Conservation (phyloP, 805 yeast genomes). For the Starmerella khaoyaiensis region DNA sequence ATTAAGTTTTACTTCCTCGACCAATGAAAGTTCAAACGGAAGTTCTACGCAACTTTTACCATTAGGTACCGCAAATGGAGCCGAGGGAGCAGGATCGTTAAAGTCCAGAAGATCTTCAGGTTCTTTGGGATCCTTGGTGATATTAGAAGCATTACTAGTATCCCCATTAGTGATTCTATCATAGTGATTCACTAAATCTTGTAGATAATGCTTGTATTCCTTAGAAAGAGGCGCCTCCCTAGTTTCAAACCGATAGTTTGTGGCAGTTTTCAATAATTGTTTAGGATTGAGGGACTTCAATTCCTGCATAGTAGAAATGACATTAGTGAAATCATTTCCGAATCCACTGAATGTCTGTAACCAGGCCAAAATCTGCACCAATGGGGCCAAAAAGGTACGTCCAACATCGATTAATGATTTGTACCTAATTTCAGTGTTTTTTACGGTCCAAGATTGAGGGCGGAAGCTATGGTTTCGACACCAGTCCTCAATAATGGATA, state of each 20-base stretch:
- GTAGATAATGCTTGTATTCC: slow-evolving; percentile 35
- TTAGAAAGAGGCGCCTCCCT: slow-evolving; percentile 58
- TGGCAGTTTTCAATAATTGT: slow-evolving; percentile 58
- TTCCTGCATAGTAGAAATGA: slow-evolving; percentile 39
- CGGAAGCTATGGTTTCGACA: slow-evolving; percentile 52
- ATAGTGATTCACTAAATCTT: slow-evolving; percentile 27
- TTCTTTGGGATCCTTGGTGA: background rate
- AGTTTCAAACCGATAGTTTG: slow-evolving; percentile 72
- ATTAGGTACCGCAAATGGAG: no score
- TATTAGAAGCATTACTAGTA: background rate
- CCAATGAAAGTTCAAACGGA: slow-evolving; percentile 12
- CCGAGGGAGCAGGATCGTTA: background rate
- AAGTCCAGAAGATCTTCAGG: background rate
- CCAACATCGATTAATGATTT: slow-evolving; percentile 54
- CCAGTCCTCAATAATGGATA: slow-evolving; percentile 90
- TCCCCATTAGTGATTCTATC: slow-evolving; percentile 6
- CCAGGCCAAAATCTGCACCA: slow-evolving; percentile 77
- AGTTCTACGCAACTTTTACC: slow-evolving; percentile 7
- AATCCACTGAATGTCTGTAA: slow-evolving; percentile 71
- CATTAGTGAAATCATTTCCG: slow-evolving; percentile 35
- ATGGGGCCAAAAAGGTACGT: slow-evolving; percentile 52
- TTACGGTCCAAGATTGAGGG: slow-evolving; percentile 27
- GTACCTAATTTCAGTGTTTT: slow-evolving; percentile 31
- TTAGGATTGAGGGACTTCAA: slow-evolving; percentile 50
- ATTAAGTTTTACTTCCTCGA: slow-evolving; percentile 25